Evolutionary conservation across 2,329 filamentous ascomycete genomes (phyloP).

Genomic region (Alternaria angustiovoidea): DNA sequence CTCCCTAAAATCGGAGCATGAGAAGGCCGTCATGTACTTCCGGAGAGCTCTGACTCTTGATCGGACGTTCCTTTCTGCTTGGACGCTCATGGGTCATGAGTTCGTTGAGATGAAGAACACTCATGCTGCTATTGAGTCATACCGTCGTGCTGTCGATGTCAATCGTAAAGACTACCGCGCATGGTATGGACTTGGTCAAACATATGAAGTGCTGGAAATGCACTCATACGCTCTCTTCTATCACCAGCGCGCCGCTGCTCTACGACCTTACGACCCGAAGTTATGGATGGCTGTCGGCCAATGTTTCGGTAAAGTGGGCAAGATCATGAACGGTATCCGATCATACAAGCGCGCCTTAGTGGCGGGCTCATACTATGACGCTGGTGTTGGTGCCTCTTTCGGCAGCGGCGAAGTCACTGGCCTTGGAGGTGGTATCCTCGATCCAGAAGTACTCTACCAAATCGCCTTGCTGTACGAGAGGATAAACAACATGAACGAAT

Average conservation of each 20-base stretch:
- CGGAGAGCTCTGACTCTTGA: slow-evolving; percentile 90
- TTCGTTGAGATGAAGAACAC: slow-evolving; percentile 99
- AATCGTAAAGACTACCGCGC: slow-evolving; percentile 96
- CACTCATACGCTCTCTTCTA: slow-evolving; percentile 97
- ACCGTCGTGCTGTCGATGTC: slow-evolving; percentile 91
- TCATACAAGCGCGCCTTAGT: slow-evolving; percentile 91
- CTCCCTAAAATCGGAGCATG: slow-evolving; percentile 89
- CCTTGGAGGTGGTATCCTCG: slow-evolving; percentile 68
- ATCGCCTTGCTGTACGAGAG: slow-evolving; percentile 91
- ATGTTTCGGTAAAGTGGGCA: slow-evolving; percentile 88
- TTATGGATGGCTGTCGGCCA: slow-evolving; percentile 98
- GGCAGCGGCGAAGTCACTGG: slow-evolving; percentile 56
- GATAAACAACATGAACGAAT: slow-evolving; percentile 78
- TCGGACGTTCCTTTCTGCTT: slow-evolving; percentile 88
- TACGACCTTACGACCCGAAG: slow-evolving; percentile 96
- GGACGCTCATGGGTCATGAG: slow-evolving; percentile 99
- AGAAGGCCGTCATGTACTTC: slow-evolving; percentile 98
- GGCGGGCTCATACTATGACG: slow-evolving; percentile 85
- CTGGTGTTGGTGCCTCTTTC: slow-evolving; percentile 60
- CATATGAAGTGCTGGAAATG: slow-evolving; percentile 98
- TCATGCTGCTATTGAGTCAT: slow-evolving; percentile 96
- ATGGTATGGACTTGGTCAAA: slow-evolving; percentile 97
- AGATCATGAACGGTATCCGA: slow-evolving; percentile 89
- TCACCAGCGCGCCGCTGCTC: slow-evolving; percentile 91
- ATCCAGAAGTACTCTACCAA: slow-evolving; percentile 88